Evolutionary conservation across 2,329 filamentous ascomycete species (phyloP).

Genomic region (Cordyceps javanica): DNA sequence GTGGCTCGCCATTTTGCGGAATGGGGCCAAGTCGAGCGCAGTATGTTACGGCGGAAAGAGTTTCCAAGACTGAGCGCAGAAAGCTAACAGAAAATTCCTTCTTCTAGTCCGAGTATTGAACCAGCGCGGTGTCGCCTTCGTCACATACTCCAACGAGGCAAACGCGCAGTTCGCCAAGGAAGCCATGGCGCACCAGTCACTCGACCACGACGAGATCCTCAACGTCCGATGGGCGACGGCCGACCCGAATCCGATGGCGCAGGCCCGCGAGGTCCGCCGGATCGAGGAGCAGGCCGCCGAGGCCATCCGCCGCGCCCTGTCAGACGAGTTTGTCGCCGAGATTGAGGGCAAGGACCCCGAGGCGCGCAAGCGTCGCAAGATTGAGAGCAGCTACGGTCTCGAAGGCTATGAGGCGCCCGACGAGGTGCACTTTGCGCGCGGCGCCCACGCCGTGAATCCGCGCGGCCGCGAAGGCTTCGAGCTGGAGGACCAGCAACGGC

Average conservation of each 20-base stretch:
- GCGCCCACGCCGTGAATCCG: slow-evolving; percentile 61
- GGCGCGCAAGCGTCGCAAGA: slow-evolving; percentile 78
- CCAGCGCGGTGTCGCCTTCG: slow-evolving; percentile 82
- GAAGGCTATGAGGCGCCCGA: slow-evolving; percentile 92
- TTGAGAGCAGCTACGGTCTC: slow-evolving; percentile 83
- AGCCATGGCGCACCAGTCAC: slow-evolving; percentile 88
- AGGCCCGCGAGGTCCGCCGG: slow-evolving; percentile 79
- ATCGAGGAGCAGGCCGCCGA: slow-evolving; percentile 97
- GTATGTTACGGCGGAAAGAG: slow-evolving; percentile 25
- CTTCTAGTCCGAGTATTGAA: slow-evolving; percentile 68
- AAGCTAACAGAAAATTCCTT: background rate
- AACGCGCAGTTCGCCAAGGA: slow-evolving; percentile 86
- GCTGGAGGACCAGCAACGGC: slow-evolving; percentile 53
- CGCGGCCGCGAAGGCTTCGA: slow-evolving; percentile 53
- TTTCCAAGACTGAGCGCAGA: background rate
- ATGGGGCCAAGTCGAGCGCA: slow-evolving; percentile 89
- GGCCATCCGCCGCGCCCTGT: slow-evolving; percentile 80
- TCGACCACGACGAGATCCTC: slow-evolving; percentile 87
- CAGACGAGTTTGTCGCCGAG: slow-evolving; percentile 85
- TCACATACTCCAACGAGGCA: slow-evolving; percentile 87
- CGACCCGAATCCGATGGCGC: slow-evolving; percentile 91
- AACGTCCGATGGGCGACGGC: slow-evolving; percentile 97
- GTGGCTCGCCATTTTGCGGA: slow-evolving; percentile 93
- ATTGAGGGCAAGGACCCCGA: slow-evolving; percentile 88
- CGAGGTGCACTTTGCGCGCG: slow-evolving; percentile 83